Base-by-base conservation (phyloP, 331 rosid genomes). In the Stylosanthes scabra region DNA sequence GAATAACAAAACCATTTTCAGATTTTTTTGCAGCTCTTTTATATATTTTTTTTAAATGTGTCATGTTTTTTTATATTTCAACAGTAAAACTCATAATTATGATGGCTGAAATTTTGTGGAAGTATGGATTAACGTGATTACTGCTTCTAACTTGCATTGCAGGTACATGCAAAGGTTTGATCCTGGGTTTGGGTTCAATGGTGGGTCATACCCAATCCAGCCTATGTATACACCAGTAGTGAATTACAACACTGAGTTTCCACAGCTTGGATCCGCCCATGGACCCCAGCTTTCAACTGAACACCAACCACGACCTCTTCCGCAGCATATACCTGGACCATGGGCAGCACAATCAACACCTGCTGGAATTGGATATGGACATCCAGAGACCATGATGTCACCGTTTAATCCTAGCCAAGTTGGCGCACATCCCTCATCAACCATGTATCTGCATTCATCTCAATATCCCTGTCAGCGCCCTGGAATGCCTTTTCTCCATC, bases 131-230 rank as follows among this genome's bases (percentile, higher is more conserved):
- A 34, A 52, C 27, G 54, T 41, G 29, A 46, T 46, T 34, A 15
- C 52, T 51, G 60, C 25, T 65, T 34, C 29, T 73, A 71, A 83
- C 73, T 72, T 67, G 61, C 57, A 41, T 76, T 47, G 63, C 84
- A 94, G 99, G 93, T 94, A 94, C 74, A 61, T 88, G 95, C 99
- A 94, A 82, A 89, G 97, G 83, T 94, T 94, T 59, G 99, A 91
- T 82, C 97, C 99, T 55, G 97, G 99, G 46, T 94, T 94, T 79
- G 96, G 99, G 68, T 89, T 91, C 85, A 94, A 51, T 83, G 99
- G 93, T 52, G 99, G 96, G 20, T 88, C 97, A 1, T 94, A 89
- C 68, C 41, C 95, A 40, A 71, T 94, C 77, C 99, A 86, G 84
- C 97, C 99, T 44, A 82, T 94, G 95, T 94, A 89, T 74, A 66